Evolutionary conservation across 257 asterid genomes (phyloP).

Genomic region (Solanum sitiens): DNA sequence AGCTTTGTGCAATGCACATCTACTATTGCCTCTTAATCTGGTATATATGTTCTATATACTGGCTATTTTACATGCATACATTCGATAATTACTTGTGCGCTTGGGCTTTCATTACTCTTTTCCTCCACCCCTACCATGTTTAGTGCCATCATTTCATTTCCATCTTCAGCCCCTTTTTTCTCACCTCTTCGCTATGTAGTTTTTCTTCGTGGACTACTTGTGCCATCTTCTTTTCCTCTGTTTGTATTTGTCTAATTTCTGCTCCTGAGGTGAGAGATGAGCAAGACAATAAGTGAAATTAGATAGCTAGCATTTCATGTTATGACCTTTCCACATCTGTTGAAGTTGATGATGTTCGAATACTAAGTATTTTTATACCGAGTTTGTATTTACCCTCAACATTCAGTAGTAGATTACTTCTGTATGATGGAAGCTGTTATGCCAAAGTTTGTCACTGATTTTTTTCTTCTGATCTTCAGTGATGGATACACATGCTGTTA

Average conservation of each 20-base stretch:
- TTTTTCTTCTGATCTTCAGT: constrained; percentile 13
- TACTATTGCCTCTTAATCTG: neutral
- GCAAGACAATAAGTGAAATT: neutral
- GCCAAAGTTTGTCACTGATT: neutral
- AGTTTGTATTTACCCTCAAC: neutral
- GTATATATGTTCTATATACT: neutral
- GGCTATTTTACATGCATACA: neutral
- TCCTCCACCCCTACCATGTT: neutral
- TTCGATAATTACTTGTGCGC: neutral
- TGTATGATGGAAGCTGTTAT: neutral
- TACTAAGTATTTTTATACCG: neutral
- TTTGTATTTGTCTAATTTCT: neutral
- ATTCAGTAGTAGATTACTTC: neutral
- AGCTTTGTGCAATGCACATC: neutral
- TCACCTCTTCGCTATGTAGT: neutral
- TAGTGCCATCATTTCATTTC: neutral
- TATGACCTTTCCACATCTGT: neutral
- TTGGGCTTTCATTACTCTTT: neutral
- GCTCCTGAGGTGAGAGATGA: neutral
- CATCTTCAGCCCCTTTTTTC: neutral
- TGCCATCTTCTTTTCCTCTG: neutral
- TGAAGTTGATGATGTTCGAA: neutral
- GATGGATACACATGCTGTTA: constrained; percentile 36
- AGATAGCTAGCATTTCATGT: neutral
- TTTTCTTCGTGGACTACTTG: neutral